phyloP scores from a whole-genome alignment of 2,329 filamentous ascomycete species.

The Alternaria brassicae region DNA sequence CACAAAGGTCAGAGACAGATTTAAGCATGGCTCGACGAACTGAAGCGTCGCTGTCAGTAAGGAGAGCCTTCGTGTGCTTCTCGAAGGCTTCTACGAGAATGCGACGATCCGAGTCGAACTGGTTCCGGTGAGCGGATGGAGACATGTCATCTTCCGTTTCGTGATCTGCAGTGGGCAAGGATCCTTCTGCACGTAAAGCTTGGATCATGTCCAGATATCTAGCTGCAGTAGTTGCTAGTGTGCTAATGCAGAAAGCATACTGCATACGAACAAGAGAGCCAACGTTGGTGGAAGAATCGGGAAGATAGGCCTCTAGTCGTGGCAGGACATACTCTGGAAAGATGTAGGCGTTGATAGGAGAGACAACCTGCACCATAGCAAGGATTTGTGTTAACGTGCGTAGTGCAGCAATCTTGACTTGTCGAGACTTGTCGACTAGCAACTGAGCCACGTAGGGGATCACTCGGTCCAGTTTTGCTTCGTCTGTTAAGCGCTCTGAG shows the following conservation, averaged over 20 bases:
- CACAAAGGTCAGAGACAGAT: conserved; percentile 88
- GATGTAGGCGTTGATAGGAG: conserved; percentile 72
- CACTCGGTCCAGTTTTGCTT: conserved; percentile 92
- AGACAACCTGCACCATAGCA: conserved; percentile 86
- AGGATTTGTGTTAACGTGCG: conserved; percentile 84
- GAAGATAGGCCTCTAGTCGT: conserved; percentile 64
- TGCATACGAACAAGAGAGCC: conserved; percentile 81
- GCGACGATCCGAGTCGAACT: conserved; percentile 85
- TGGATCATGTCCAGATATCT: conserved; percentile 91
- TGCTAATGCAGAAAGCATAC: conserved; percentile 91
- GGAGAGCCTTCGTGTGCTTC: conserved; percentile 82
- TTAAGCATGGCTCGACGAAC: conserved; percentile 90
- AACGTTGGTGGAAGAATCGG: conserved; percentile 54
- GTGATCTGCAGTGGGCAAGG: conserved; percentile 77
- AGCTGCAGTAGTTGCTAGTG: conserved; percentile 82
- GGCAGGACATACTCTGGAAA: conserved; percentile 72
- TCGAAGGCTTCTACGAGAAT: conserved; percentile 88
- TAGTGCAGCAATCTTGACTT: conserved; percentile 85
- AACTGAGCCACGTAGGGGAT: conserved; percentile 87
- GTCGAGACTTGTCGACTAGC: conserved; percentile 80
- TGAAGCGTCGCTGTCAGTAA: conserved; percentile 84
- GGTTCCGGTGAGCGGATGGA: conserved; percentile 74
- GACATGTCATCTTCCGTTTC: conserved; percentile 78
- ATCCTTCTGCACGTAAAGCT: conserved; percentile 82
- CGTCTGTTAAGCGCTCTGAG: conserved; percentile 87